These are phyloP conservation scores for Claviceps lovelessii DNA, from an alignment of 2,329 filamentous ascomycete species.

Conservation along the genomic window DNA sequence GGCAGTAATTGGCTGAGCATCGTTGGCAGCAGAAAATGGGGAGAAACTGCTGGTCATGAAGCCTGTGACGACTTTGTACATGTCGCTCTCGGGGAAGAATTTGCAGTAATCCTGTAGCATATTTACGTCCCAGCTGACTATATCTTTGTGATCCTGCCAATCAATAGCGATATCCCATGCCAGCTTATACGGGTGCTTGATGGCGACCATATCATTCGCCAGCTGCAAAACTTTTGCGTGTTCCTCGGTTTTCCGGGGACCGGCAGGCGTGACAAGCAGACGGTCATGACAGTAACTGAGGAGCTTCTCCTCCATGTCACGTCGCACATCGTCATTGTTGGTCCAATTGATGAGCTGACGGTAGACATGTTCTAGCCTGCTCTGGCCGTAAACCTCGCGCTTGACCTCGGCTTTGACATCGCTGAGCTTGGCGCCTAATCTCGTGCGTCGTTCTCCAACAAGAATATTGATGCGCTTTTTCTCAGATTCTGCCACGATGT, in stretches of 20 bases:
- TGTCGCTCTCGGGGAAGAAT: constrained; percentile 71
- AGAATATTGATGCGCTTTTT: constrained; percentile 79
- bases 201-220: constrained; percentile 87
- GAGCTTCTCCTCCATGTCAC: constrained; percentile 81
- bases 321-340: constrained; percentile 67
- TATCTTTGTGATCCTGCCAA: constrained; percentile 66
- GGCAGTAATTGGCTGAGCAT: constrained; percentile 10
- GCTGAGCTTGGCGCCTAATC: constrained; percentile 68
- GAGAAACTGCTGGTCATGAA: constrained; percentile 75
- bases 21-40: constrained; percentile 47
- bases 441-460: constrained; percentile 75
- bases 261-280: constrained; percentile 51
- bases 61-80: constrained; percentile 67
- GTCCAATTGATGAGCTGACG: constrained; percentile 81
- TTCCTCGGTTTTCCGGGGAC: constrained; percentile 53
- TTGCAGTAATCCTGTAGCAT: constrained; percentile 68
- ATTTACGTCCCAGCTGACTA: constrained; percentile 62
- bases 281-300: constrained; percentile 68
- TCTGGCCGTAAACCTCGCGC: constrained; percentile 62
- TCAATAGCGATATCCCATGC: constrained; percentile 88
- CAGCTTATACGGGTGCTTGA: constrained; percentile 76
- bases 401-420: constrained; percentile 82
- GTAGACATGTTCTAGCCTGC: constrained; percentile 68
- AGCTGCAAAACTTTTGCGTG: constrained; percentile 59
- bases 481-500: constrained; percentile 74